These are phyloP conservation scores for Gossypioides kirkii DNA, from an alignment of 345 rosid species.

Conservation along the genomic window DNA sequence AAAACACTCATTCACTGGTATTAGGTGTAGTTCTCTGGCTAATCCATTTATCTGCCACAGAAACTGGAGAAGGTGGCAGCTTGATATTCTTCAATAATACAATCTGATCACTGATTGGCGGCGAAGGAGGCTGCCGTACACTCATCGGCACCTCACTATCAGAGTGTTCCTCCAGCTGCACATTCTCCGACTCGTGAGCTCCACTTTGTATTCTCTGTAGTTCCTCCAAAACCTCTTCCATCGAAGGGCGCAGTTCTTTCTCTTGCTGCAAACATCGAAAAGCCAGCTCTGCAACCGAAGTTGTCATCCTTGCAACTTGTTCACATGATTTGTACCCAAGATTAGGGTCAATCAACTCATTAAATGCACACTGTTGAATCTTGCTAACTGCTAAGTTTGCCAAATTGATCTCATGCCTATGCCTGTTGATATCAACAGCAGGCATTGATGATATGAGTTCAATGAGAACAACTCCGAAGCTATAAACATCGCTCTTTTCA, in stretches of 20 bases:
- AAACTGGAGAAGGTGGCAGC: slow-evolving; percentile 43
- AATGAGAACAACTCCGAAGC: slow-evolving; percentile 67
- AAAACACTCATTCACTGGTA: slow-evolving; percentile 25
- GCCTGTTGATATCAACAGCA: slow-evolving; percentile 56
- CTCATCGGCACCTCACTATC: slow-evolving; percentile 8
- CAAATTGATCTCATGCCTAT: slow-evolving; percentile 50
- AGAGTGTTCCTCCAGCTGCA: not conserved
- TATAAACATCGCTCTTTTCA: slow-evolving; percentile 62
- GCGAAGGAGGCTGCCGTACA: slow-evolving; percentile 29
- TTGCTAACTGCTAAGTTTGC: slow-evolving; percentile 52
- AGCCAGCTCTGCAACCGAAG: slow-evolving; percentile 51
- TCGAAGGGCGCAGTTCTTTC: slow-evolving; percentile 47
- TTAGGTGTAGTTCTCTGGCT: slow-evolving; percentile 40
- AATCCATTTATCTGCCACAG: slow-evolving; percentile 51
- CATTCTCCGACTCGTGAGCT: slow-evolving; percentile 19
- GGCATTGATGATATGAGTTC: slow-evolving; percentile 66
- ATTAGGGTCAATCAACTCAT: slow-evolving; percentile 48
- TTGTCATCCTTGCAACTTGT: slow-evolving; percentile 37
- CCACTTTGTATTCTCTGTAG: slow-evolving; percentile 31
- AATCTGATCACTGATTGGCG: slow-evolving; percentile 33
- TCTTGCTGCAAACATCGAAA: slow-evolving; percentile 59
- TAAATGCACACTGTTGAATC: slow-evolving; percentile 35
- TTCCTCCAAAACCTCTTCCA: slow-evolving; percentile 45
- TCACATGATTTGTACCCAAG: slow-evolving; percentile 42
- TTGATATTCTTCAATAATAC: slow-evolving; percentile 28